Base-by-base conservation (phyloP, 169 alveolate genomes). In the Perkinsus olseni region DNA sequence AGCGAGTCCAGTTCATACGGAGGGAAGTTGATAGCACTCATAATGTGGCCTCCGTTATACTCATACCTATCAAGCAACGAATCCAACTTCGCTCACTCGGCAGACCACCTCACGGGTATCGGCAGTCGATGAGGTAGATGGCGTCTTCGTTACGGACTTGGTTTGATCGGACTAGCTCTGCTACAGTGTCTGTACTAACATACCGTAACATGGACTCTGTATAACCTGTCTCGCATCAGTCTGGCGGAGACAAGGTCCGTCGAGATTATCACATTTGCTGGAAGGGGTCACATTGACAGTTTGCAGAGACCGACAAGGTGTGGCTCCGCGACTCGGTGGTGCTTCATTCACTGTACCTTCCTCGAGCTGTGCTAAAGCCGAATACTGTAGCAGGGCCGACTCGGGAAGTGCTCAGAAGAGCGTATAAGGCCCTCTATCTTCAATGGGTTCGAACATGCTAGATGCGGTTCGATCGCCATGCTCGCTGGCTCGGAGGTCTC, bases 11-110 rank as follows among this genome's bases (percentile, higher is more conserved):
- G 1, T 4, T 92, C 31, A 62, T 38, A 36, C 34, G 91, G 50
- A 51, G 94, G 62, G 45, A 50, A 39, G 51, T 93, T 91, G 28
- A 91, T 21, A 21, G 95, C 95, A 21, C 24, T 34, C 36, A 62
- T 0, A 11, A 93, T 93, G 39, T 93, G 95, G 20, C 95, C 95
- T 20, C 95, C 95, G 39, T 93, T 62, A 36, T 38, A 93, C 82
- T 93, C 95, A 93, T 93, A 93, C 17, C 82, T 62, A 24, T 24
- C 28, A 62, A 62, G 17, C 37, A 24, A 62, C 31, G 28, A 3
- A 62, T 17, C 31, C 28, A 62, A 62, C 34, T 62, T 13, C 82
- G 13, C 1, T 24, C 82, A 62, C 37, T 6, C 8, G 8, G 82
- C 28, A 62, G n/a, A n/a, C n/a, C 37, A 13, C 82, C 28, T 62